These are phyloP conservation scores for Podila minutissima DNA, from an alignment of 192 early-diverging fungal species.

Conservation along the genomic window DNA sequence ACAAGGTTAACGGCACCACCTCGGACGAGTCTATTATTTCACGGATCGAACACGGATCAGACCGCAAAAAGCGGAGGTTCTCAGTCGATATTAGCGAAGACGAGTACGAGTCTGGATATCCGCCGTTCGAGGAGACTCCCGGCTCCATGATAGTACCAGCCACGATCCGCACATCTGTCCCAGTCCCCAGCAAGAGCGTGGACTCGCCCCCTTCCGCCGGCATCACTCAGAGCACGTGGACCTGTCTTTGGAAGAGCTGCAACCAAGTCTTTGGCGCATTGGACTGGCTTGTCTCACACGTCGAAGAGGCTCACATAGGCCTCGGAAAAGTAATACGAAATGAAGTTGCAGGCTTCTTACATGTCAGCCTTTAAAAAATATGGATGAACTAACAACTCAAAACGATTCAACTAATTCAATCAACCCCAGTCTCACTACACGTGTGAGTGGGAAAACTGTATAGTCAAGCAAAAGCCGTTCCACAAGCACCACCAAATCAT, in stretches of 20 bases:
- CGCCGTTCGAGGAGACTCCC: constrained; percentile 3
- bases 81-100: constrained; percentile 10
- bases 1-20: constrained; percentile 6
- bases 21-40: not conserved
- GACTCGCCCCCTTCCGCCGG: not conserved
- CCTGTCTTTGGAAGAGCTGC: constrained; percentile 61
- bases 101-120: constrained; percentile 4
- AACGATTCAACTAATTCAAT: not conserved
- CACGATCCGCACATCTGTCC: not conserved
- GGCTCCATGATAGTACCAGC: constrained; percentile 3
- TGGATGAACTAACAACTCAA: not conserved
- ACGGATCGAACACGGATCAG: constrained; percentile 5
- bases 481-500: constrained; percentile 73
- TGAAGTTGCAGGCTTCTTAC: not conserved
- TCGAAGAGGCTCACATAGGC: constrained; percentile 58
- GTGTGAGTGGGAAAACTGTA: constrained; percentile 56
- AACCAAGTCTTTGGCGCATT: constrained; percentile 41
- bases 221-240: constrained; percentile 15
- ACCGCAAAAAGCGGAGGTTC: constrained; percentile 18
- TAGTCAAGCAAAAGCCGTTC: constrained; percentile 64
- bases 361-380: not conserved
- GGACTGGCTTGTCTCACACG: constrained; percentile 56
- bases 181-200: not conserved
- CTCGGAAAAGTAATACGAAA: constrained; percentile 56
- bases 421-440: constrained; percentile 40